These are phyloP conservation scores for Trichomonas vaginalis DNA, from an alignment of 208 protist species.

Conservation along the genomic window DNA sequence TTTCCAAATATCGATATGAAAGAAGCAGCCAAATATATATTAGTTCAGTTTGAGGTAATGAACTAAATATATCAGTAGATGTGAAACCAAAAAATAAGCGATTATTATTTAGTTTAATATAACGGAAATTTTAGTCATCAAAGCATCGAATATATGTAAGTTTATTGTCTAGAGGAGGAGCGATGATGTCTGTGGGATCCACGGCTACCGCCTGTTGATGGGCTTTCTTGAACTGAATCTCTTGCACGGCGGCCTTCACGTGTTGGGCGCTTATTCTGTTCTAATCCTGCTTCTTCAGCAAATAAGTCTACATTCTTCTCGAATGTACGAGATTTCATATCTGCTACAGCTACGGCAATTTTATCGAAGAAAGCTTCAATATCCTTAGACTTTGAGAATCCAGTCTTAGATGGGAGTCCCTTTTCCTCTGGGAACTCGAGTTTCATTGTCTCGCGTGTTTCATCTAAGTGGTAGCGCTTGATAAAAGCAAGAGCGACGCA, in stretches of 20 bases:
- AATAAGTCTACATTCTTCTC: not conserved
- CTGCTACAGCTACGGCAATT: not conserved
- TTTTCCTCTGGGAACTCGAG: not conserved
- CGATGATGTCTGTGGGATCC: not conserved
- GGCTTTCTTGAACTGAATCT: not conserved
- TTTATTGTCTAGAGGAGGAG: not conserved
- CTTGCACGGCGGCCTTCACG: not conserved
- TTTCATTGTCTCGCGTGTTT: not conserved
- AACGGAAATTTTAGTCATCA: no score
- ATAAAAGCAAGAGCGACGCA: not conserved
- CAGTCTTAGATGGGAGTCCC: not conserved
- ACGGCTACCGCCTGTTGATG: not conserved
- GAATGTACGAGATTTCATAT: not conserved
- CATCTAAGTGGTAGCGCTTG: not conserved
- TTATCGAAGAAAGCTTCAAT: not conserved
- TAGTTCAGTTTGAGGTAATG: no score
- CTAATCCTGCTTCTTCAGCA: not conserved
- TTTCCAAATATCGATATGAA: no score
- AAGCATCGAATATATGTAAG: no score
- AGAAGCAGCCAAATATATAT: no score
- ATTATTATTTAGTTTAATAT: no score
- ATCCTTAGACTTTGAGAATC: not conserved
- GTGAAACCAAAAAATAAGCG: no score
- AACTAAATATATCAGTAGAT: no score
- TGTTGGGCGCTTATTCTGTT: not conserved